Conservation (phyloP, 768 basidiomycete genomes). For the Boletus subparvulus region DNA sequence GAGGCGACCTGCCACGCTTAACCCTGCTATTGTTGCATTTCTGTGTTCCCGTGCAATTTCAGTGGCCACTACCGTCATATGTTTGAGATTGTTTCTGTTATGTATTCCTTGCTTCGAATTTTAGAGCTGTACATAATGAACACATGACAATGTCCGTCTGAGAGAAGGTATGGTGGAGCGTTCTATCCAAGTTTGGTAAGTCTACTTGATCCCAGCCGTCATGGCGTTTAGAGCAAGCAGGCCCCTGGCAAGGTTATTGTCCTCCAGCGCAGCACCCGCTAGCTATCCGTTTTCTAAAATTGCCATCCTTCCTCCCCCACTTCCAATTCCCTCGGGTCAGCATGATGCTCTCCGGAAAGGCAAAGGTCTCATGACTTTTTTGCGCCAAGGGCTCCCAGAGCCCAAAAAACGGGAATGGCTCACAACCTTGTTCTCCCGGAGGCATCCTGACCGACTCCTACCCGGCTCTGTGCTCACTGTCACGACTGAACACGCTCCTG, state of each 20-base stretch:
- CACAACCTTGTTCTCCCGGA: constrained; percentile 65
- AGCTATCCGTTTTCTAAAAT: constrained; percentile 74
- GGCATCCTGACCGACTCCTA: constrained; percentile 62
- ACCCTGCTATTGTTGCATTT: constrained; percentile 5
- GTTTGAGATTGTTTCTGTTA: constrained; percentile 20
- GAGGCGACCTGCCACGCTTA: constrained; percentile 17
- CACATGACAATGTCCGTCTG: background rate
- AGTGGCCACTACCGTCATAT: constrained; percentile 12
- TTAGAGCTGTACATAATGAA: constrained; percentile 33
- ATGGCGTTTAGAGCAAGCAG: constrained; percentile 14
- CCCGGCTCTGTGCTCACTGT: constrained; percentile 89
- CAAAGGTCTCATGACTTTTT: constrained; percentile 76
- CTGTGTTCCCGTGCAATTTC: constrained; percentile 10
- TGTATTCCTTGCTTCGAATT: constrained; percentile 31
- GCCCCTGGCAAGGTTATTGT: constrained; percentile 23
- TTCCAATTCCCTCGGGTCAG: constrained; percentile 37
- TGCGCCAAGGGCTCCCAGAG: constrained; percentile 62
- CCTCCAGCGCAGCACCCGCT: constrained; percentile 15
- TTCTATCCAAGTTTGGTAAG: constrained; percentile 18
- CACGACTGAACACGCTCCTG: constrained; percentile 73
- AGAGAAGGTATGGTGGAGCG: background rate
- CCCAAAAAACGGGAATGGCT: constrained; percentile 72
- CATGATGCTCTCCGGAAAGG: constrained; percentile 55
- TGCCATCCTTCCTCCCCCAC: constrained; percentile 52
- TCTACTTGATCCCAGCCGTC: background rate